These are phyloP conservation scores for Bipolaris bicolor DNA, from an alignment of 2,329 filamentous ascomycete genomes.

Conservation along the genomic window DNA sequence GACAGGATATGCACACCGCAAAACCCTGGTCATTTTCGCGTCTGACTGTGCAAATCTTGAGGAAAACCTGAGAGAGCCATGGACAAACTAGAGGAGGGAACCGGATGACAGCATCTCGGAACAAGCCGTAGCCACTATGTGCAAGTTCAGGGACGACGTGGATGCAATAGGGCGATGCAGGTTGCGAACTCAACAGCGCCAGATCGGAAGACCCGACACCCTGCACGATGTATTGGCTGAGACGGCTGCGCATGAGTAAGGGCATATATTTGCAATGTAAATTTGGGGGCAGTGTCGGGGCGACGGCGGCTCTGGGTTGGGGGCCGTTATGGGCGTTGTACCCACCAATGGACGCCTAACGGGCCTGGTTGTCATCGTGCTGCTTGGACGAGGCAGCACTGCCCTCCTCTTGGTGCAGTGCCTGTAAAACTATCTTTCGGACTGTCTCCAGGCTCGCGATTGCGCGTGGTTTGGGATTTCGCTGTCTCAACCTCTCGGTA, in stretches of 20 bases:
- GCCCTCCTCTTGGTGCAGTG: background rate
- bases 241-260: background rate
- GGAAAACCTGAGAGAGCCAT: background rate
- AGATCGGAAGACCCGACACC: background rate
- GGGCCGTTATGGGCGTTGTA: background rate
- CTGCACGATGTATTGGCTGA: background rate
- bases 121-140: background rate
- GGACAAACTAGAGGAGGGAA: background rate
- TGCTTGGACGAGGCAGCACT: background rate
- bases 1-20: background rate
- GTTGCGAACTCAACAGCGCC: background rate
- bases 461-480: background rate
- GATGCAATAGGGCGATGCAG: background rate
- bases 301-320: slow-evolving; percentile 1
- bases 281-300: slow-evolving; percentile 2
- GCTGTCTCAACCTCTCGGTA: background rate
- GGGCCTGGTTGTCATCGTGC: too few relatives aligned
- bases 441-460: background rate
- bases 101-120: too few relatives aligned
- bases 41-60: background rate
- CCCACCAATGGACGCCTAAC: slow-evolving; percentile 2
- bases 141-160: background rate
- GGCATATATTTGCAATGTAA: background rate
- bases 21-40: background rate
- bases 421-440: background rate